Evolutionary conservation across 1,284 basidiomycete genomes (phyloP), one percentile per base, ranked within the genome.

Genomic region (Termitomyces sp.): DNA sequence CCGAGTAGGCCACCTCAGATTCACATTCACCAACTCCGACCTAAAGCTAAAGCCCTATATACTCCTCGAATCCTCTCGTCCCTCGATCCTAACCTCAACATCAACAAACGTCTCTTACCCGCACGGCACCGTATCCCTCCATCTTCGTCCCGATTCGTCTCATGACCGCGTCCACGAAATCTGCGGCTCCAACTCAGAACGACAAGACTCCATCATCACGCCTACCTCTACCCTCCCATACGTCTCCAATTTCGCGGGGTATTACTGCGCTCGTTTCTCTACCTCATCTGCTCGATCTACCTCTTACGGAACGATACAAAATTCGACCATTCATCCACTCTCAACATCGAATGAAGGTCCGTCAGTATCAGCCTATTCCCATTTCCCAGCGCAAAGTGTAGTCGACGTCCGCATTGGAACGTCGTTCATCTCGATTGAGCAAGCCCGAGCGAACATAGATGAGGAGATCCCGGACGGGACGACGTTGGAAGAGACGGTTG

Each of bases 221-320:
- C 84, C 84, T 0, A 61, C 67, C 1, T 78, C 78, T 24, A 81
- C 77, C 28, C 73, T 76, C 3, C 80, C 81, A 0, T 66, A 70
- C 44, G 68, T 58, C 49, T 62, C 47, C 75, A 79, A 73, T 10
- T 79, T 79, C 62, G 79, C 78, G 33, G 88, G 86, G 0, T 90
- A 88, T 73, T 92, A 88, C 66, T 88, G 86, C 46, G 88, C 84
- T 7, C 79, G 85, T 13, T 89, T 93, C 62, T 78, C 83, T 44
- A 52, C 54, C 26, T 51, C 42, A 5, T 21, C 34, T 5, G n/a
- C 16, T 1, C 24, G 44, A 10, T 70, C 76, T 56, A 58, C 60
- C 11, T 67, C 64, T 1, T 78, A 68, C 58, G 84, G 86, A 3
- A 69, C 79, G 9, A 72, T 78, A 3, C 72, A 77, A 50, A 78